These are phyloP conservation scores for Scleroderma bovista DNA, from an alignment of 768 basidiomycete species.

Conservation along the genomic window DNA sequence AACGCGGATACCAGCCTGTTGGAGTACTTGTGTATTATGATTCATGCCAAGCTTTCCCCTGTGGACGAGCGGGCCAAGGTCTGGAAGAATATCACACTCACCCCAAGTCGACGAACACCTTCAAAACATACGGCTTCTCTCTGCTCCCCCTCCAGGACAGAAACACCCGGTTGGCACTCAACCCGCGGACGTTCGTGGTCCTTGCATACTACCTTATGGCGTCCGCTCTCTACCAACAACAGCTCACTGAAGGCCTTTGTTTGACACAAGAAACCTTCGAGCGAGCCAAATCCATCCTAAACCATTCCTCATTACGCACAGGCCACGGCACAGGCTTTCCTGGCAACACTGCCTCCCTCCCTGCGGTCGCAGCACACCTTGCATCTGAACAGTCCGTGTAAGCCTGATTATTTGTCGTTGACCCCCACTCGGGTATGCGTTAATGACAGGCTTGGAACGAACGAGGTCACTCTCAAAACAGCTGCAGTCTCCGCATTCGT, in stretches of 20 bases:
- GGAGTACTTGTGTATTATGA: no score
- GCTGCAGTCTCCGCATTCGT: slow-evolving; percentile 22
- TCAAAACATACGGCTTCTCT: no score
- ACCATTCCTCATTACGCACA: slow-evolving; percentile 17
- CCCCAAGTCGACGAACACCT: no score
- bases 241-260: slow-evolving; percentile 17
- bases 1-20: no score
- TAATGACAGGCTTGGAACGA: slow-evolving; percentile 17
- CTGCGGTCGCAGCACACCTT: slow-evolving; percentile 26
- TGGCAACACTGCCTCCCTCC: slow-evolving; percentile 17
- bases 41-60: no score
- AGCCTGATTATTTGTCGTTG: not conserved
- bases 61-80: no score
- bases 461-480: slow-evolving; percentile 26
- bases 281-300: slow-evolving; percentile 18
- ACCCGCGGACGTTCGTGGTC: no score
- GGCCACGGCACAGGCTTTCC: slow-evolving; percentile 24
- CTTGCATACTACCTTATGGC: no score
- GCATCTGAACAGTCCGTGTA: slow-evolving; percentile 28
- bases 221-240: slow-evolving; percentile 10
- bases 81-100: no score
- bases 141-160: no score
- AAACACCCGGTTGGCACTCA: no score
- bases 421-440: not conserved
- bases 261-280: slow-evolving; percentile 17